Conservation (phyloP, 164 flowering plant genomes). For the Taxillus chinensis region DNA sequence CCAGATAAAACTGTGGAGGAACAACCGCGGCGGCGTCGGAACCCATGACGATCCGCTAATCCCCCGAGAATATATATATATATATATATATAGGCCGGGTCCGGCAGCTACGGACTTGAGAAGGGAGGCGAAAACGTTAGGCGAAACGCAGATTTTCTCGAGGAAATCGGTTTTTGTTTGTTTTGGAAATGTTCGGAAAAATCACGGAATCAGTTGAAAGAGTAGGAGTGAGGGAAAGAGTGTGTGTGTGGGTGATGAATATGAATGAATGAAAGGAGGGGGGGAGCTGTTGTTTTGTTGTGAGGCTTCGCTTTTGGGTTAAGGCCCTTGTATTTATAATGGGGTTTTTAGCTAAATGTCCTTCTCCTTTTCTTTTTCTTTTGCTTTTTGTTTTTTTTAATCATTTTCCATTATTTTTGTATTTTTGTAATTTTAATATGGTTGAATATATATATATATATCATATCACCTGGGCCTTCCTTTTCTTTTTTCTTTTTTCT, state of each 20-base stretch:
- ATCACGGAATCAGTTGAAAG: not conserved
- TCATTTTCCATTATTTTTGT: too few relatives aligned
- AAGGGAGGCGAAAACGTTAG: not conserved
- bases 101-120: too few relatives aligned
- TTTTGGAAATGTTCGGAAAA: not conserved
- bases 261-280: too few relatives aligned
- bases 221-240: not conserved
- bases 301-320: not conserved
- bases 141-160: not conserved
- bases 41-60: not conserved
- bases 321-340: not conserved
- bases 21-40: not conserved
- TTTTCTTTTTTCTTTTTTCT: not conserved
- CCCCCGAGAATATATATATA: too few relatives aligned
- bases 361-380: not conserved
- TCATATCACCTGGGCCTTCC: not conserved
- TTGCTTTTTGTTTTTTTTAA: too few relatives aligned
- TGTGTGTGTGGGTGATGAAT: too few relatives aligned
- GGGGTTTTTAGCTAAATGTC: not conserved
- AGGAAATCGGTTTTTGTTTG: not conserved
- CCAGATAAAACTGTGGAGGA: slow-evolving; percentile 28
- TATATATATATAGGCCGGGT: too few relatives aligned
- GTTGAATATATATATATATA: too few relatives aligned
- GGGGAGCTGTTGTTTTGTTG: not conserved
- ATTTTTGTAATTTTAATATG: too few relatives aligned